Evolutionary conservation across 2,329 filamentous ascomycete species (phyloP), one percentile per base, ranked within the genome.

Genomic region (Sphaceloma murrayae): DNA sequence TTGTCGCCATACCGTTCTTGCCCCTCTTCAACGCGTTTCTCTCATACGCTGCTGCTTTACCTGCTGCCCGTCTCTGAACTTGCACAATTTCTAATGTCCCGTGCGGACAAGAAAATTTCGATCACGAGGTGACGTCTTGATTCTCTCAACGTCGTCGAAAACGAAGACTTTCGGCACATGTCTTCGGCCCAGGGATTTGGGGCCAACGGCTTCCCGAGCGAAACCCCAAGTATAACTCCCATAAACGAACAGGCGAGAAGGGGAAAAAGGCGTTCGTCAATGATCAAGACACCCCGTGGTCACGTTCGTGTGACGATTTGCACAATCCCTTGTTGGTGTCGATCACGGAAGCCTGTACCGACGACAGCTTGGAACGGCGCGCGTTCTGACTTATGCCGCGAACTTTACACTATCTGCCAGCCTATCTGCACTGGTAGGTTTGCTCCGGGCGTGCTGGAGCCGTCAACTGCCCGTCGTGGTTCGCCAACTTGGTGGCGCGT

Each of bases 261-360:
- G n/a, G n/a, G n/a, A n/a, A n/a, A n/a, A n/a, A n/a, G n/a, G n/a
- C n/a, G n/a, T n/a, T n/a, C n/a, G n/a, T n/a, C n/a, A n/a, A n/a
- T n/a, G n/a, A n/a, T n/a, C n/a, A n/a, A n/a, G n/a, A n/a, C n/a
- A n/a, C n/a, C n/a, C n/a, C n/a, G n/a, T n/a, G n/a, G n/a, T n/a
- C n/a, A n/a, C n/a, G n/a, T n/a, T n/a, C n/a, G 36, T 40, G 36
- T 40, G 36, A 10, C 11, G 24, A 19, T 40, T 40, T 18, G 13
- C 7, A 6, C 13, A 11, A 18, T 40, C 14, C 6, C 14, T 13
- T 7, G 36, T 40, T 22, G 27, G 36, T 26, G 22, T 40, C 36
- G 36, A 18, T 19, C 16, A 6, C 24, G 24, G 24, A 27, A 27
- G 24, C 24, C 24, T 7, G 24, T 11, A 27, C 24, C 24, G 24